A percentile compares a stretch with the other conserved stretches of the same genome.
These are phyloP conservation scores for Polymyxa betae DNA, from an alignment of 208 protist genomes.

Conservation along the genomic window DNA sequence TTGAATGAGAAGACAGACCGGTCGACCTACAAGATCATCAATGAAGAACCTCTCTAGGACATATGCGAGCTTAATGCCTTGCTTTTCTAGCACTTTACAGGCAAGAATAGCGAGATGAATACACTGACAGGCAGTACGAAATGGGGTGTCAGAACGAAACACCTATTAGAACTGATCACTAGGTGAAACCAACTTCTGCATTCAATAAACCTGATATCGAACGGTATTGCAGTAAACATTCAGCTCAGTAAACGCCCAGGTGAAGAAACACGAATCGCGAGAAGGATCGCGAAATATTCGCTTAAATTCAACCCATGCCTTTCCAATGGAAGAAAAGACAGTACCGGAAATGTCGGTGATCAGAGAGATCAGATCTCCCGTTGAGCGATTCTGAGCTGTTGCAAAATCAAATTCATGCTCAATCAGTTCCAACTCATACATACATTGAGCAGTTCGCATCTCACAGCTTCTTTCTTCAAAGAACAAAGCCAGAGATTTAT, in stretches of 20 bases:
- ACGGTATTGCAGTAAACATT: background rate
- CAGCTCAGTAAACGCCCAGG: background rate
- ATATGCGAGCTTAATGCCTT: background rate
- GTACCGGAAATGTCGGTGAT: constrained; percentile 28
- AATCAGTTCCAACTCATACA: background rate
- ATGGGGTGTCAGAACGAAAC: background rate
- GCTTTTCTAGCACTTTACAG: constrained; percentile 49
- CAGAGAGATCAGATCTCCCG: background rate
- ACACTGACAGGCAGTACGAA: constrained; percentile 31
- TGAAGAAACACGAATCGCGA: background rate
- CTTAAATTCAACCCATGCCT: background rate
- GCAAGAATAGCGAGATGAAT: constrained; percentile 23
- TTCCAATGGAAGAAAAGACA: constrained; percentile 31
- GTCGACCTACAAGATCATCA: background rate
- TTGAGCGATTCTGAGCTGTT: constrained; percentile 27
- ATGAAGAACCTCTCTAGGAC: constrained; percentile 1
- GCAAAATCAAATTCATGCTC: background rate
- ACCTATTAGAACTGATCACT: background rate
- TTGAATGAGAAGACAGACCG: background rate
- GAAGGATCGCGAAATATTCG: background rate
- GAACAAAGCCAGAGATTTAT: background rate
- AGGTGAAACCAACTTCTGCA: background rate
- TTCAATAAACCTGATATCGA: background rate
- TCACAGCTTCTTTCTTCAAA: background rate
- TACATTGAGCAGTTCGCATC: background rate